Base-by-base conservation (phyloP, 2,329 filamentous ascomycete species). In the Ophiostoma quercus region DNA sequence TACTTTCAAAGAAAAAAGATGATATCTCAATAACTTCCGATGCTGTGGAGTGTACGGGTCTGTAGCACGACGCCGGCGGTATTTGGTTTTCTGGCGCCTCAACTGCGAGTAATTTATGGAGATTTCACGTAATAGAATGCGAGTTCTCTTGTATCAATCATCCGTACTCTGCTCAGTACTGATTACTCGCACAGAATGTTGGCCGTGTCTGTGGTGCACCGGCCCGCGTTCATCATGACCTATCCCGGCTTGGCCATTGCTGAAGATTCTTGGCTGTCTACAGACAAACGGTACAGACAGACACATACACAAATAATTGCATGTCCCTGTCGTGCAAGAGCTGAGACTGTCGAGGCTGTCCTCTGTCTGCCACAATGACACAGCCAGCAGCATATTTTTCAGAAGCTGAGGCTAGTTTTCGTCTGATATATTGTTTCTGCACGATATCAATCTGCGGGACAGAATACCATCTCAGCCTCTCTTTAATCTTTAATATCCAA, bases 1-100 rank as follows among this genome's bases (percentile, higher is more conserved):
- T 12, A 43, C 14, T 43, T 47, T 11, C 25, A 60, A 12, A 8
- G 7, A 29, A 60, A 16, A 62, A 12, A 14, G 4, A 32, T 57
- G 6, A 34, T 34, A 34, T 34, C 34, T 34, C 25, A 19, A 62
- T 4, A 32, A 62, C n/a, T 62, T 62, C 57, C 57, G 57, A 62
- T 32, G 57, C 57, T 16, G 25, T 62, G 57, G 57, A 32, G 57
- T 62, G 12, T 32, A 62, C 25, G 57, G 25, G 57, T 29, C 25
- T 62, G 57, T 32, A 62, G 57, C 57, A 62, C 57, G 54, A 62
- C 57, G 57, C 57, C 57, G 25, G 57, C 57, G 57, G 12, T 14
- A 14, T 62, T 32, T 3, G 32, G 25, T 62, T 62, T 62, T 62
- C 57, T 62, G 57, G 57, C 57, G 32, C 25, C 39, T 41, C 11